Base-by-base conservation (phyloP, 2,329 filamentous ascomycete species). In the Aureobasidium namibiae region DNA sequence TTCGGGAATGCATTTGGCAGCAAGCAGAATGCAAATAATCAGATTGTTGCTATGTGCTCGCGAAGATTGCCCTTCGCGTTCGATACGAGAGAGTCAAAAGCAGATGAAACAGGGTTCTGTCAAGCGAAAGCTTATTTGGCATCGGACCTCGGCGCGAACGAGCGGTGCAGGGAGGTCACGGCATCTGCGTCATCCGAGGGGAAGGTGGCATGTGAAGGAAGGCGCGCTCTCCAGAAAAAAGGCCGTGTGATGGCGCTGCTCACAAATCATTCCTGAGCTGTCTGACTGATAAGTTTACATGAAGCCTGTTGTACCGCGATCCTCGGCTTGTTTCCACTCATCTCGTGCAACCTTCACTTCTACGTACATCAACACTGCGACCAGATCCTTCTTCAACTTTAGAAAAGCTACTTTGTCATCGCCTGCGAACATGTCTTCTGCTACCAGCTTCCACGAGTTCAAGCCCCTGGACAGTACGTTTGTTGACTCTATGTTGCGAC, bases 391-490 rank as follows among this genome's bases (percentile, higher is more conserved):
- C 1, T 57, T 42, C 24, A 24, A 7, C 10, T 57, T 57, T 23
- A 13, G 39, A 23, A 56, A 31, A 56, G 24, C 29, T 4, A n/a
- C 48, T 34, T 4, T 34, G 14, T 11, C 21, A 26, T 8, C 48
- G 14, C 10, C 56, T 26, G 58, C 63, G 58, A 77, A 67, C 65
- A 89, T 89, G 86, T 76, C 86, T 29, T 86, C 85, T 59, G 85
- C 85, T 66, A 86, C 85, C 21, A 78, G 72, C 59, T 90, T 95
- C 73, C 94, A 87, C 80, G 87, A 92, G 72, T 95, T 95, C 76
- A 89, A 86, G 78, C 86, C 89, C 65, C 82, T 88, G 66, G 85
- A 92, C 75, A 91, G 88, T 90, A 79, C 63, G 86, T 81, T 38
- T 34, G 39, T 23, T 31, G 18, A 44, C n/a, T n/a, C 9, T 9